A percentile compares a stretch with the other conserved stretches of the same genome.
phyloP scores from a whole-genome alignment of 2,329 filamentous ascomycete genomes.

The Verticillium klebahnii region DNA sequence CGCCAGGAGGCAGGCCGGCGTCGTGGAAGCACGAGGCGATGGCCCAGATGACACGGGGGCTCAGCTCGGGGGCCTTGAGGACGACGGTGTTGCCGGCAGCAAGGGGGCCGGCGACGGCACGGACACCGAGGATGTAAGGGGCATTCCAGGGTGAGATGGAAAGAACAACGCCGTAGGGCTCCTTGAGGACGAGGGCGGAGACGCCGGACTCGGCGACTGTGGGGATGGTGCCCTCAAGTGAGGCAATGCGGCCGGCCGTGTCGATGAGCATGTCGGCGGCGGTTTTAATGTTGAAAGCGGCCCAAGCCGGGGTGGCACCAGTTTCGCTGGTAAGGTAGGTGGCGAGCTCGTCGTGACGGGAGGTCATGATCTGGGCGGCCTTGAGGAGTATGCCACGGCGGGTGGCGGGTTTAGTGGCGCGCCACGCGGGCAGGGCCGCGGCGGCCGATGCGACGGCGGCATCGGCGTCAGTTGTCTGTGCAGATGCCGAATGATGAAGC shows the following conservation, averaged over 20 bases:
- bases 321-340: conserved; percentile 45
- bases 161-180: conserved; percentile 74
- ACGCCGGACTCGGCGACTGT: conserved; percentile 36
- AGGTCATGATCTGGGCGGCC: conserved; percentile 54
- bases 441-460: conserved; percentile 45
- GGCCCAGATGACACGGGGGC: conserved; percentile 59
- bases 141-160: conserved; percentile 78
- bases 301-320: conserved; percentile 18
- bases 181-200: conserved; percentile 56
- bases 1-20: conserved; percentile 72
- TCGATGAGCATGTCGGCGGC: conserved; percentile 29
- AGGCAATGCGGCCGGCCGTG: conserved; percentile 30
- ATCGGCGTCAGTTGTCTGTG: conserved; percentile 48
- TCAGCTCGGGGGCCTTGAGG: conserved; percentile 66
- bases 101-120: conserved; percentile 58
- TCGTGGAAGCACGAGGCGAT: conserved; percentile 62
- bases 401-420: conserved; percentile 47
- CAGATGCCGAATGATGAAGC: conserved; percentile 50
- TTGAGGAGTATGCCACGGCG: conserved; percentile 59
- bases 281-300: conserved; percentile 28
- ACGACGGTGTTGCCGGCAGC: conserved; percentile 76
- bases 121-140: conserved; percentile 48
- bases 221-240: conserved; percentile 25
- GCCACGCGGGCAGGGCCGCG: conserved; percentile 60
- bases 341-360: conserved; percentile 47